Evolutionary conservation across 2,329 filamentous ascomycete genomes (phyloP), one percentile per base, ranked within the genome.

Genomic region (Colletotrichum lindemuthianum): DNA sequence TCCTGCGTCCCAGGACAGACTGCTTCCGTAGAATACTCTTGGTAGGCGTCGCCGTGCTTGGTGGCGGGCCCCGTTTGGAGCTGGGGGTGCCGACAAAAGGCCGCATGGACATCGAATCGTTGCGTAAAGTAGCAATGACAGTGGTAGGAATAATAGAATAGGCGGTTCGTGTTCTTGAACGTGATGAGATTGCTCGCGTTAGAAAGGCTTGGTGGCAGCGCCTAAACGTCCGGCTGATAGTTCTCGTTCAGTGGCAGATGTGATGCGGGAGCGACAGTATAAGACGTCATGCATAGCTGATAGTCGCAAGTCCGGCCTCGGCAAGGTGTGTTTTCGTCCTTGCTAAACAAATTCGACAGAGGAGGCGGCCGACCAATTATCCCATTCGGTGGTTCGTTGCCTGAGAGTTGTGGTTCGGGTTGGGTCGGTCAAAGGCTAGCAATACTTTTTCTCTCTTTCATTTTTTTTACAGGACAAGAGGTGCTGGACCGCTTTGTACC

Each of bases 1-100:
- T 82, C 66, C 79, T 75, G 36, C 78, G 75, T 59, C 82, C 80
- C 9, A 85, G 73, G 9, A 83, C 69, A 40, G 63, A 80, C 8
- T 76, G 71, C 2, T 82, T 73, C 65, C 85, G 85, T 51, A 87
- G 78, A 44, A 87, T 87, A 9, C 84, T 84, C 66, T 83, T 84
- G 60, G 84, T 79, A 11, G 82, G 81, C 36, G 81, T 79, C 44
- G 76, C 72, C 60, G 63, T 73, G 59, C 73, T 74, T 39, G 74
- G 69, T 33, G 72, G 66, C 50, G 76, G 71, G 59, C 77, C 73
- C 68, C 70, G 70, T 71, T 75, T 75, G 65, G 75, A 67, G 34
- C 72, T 69, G 13, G 79, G 73, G 12, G 76, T 77, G 61, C 24
- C 24, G 24, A 24, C 24, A 24, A 78, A 71, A 3, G 77, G 74